A percentile compares a stretch with the other conserved stretches of the same genome.
phyloP scores from a whole-genome alignment of 163 green algal species.

The Picocystis sp. region DNA sequence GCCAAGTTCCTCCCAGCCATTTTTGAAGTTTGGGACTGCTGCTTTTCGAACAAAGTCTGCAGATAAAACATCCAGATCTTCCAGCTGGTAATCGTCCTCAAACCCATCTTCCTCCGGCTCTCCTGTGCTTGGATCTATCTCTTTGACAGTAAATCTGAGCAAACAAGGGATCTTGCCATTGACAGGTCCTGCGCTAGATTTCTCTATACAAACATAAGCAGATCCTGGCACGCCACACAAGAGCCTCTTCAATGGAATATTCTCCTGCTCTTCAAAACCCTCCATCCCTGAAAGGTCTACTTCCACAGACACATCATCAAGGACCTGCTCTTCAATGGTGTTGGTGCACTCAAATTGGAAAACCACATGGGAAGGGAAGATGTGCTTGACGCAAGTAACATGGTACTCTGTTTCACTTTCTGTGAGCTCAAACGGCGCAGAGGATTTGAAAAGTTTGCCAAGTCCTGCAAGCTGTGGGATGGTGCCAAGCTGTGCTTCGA shows the following conservation, averaged over 20 bases:
- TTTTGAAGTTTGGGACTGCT: conserved; percentile 61
- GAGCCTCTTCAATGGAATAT: conserved; percentile 58
- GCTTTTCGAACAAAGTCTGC: conserved; percentile 70
- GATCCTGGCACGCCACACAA: conserved; percentile 51
- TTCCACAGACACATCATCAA: conserved; percentile 68
- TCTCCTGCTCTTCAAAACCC: conserved; percentile 58
- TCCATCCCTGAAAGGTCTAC: conserved; percentile 75
- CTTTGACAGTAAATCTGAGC: conserved; percentile 88
- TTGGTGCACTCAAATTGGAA: conserved; percentile 96
- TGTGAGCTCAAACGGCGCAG: conserved; percentile 47
- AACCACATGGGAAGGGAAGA: conserved; percentile 66
- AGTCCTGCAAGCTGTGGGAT: conserved; percentile 33
- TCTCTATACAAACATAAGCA: conserved; percentile 39
- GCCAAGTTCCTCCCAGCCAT: conserved; percentile 70
- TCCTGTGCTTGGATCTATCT: conserved; percentile 86
- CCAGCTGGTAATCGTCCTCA: conserved; percentile 93
- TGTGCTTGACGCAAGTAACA: conserved; percentile 74
- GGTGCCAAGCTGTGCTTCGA: conserved; percentile 18
- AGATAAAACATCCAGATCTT: conserved; percentile 65
- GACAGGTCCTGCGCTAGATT: too few species aligned
- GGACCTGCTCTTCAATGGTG: conserved; percentile 87
- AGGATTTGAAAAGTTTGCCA: conserved; percentile 65
- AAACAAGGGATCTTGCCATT: conserved; percentile 55
- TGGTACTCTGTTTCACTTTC: conserved; percentile 98
- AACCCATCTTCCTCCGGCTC: conserved; percentile 33